A percentile compares a stretch with the other conserved stretches of the same genome.
These are phyloP conservation scores for Candida sphagnicola DNA, from an alignment of 805 yeast species.

Conservation along the genomic window DNA sequence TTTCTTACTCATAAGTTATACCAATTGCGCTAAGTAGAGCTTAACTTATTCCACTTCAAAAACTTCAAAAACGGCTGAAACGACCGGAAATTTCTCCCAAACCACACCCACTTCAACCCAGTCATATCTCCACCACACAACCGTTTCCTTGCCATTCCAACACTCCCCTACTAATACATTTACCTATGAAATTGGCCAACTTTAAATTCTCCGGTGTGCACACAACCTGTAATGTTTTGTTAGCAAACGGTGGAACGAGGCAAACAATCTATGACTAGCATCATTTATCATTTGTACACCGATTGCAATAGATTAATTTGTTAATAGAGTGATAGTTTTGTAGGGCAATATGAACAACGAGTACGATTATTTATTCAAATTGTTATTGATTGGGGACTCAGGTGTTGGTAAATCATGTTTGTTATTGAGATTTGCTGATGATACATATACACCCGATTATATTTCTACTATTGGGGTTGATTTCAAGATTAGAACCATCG, in stretches of 20 bases:
- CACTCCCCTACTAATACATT: no score
- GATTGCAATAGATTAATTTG: neutral
- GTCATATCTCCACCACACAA: neutral
- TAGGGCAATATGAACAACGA: conserved; percentile 67
- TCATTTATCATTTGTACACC: neutral
- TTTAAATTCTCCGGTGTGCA: no score
- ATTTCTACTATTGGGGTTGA: conserved; percentile 98
- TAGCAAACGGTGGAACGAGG: neutral
- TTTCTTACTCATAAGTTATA: no score
- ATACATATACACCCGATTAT: conserved; percentile 94
- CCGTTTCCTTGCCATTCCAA: no score
- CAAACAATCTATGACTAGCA: neutral
- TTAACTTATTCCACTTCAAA: no score
- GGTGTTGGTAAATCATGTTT: conserved; percentile 98
- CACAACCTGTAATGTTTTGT: no score
- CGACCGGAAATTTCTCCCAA: neutral
- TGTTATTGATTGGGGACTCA: conserved; percentile 89
- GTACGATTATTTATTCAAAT: conserved; percentile 96
- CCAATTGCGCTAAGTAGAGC: no score
- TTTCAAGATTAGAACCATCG: conserved; percentile 84
- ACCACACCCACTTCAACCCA: neutral
- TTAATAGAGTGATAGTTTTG: neutral
- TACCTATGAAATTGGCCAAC: no score
- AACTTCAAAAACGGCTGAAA: neutral
- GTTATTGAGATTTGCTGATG: conserved; percentile 92